These are phyloP conservation scores for Marsdenia floribunda DNA, from an alignment of 257 asterid species.

Conservation along the genomic window DNA sequence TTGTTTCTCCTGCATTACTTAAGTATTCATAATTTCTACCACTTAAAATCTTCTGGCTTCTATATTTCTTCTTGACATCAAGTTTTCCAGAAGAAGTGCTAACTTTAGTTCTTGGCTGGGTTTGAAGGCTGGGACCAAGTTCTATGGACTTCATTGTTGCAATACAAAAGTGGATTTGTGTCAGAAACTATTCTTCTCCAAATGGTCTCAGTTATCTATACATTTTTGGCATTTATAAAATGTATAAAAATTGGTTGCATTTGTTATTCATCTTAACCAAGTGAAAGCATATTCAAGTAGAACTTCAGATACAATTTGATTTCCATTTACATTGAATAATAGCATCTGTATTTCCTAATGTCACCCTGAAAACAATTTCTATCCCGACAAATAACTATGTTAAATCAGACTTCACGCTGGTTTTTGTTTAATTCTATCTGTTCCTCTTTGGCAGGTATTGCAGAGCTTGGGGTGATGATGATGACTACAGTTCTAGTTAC, in stretches of 20 bases:
- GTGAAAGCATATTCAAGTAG: not conserved
- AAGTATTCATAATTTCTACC: not conserved
- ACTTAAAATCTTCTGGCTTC: not conserved
- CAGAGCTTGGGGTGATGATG: constrained; percentile 99
- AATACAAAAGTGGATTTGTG: not conserved
- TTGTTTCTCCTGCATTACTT: not conserved
- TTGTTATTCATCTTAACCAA: not conserved
- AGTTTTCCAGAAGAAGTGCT: not conserved
- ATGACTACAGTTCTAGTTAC: constrained; percentile 80
- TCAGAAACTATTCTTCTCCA: not conserved
- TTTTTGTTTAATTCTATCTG: constrained; percentile 30
- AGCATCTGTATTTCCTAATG: not conserved
- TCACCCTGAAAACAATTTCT: not conserved
- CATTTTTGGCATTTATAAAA: not conserved
- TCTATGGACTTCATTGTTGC: not conserved
- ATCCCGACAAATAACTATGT: not conserved
- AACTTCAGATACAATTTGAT: not conserved
- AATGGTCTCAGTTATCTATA: not conserved
- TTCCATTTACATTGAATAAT: not conserved
- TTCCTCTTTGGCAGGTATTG: constrained; percentile 57
- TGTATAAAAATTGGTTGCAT: not conserved
- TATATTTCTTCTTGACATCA: not conserved
- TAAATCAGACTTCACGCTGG: not conserved
- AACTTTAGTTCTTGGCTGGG: not conserved
- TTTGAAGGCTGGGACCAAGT: not conserved